phyloP scores from a whole-genome alignment of 257 asterid genomes.

The Rubia yunnanensis region DNA sequence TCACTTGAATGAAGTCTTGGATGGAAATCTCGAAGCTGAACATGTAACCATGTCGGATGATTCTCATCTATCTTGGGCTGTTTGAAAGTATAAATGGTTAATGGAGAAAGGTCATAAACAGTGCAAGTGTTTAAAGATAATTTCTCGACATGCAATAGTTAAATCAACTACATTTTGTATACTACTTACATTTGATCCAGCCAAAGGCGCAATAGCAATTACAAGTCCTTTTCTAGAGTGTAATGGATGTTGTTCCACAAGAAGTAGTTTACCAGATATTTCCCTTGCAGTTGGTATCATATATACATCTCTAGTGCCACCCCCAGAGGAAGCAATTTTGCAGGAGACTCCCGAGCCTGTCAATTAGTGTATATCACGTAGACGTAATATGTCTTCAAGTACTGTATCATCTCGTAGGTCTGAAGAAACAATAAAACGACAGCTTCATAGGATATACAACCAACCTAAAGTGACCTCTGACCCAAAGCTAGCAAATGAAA shows the following conservation, averaged over 20 bases:
- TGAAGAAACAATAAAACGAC: not conserved
- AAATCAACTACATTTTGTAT: not conserved
- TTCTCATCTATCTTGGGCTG: constrained; percentile 17
- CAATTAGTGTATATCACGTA: not conserved
- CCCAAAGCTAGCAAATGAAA: constrained; percentile 18
- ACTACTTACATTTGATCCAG: constrained; percentile 16
- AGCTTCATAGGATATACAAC: constrained; percentile 10
- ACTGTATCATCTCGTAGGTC: not conserved
- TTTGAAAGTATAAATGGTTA: not conserved
- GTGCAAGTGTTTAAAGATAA: not conserved
- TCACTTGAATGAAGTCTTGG: constrained; percentile 5
- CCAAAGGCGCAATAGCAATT: constrained; percentile 21
- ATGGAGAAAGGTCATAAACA: not conserved
- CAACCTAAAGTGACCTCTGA: constrained; percentile 18
- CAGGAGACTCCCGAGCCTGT: constrained; percentile 17
- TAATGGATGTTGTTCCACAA: constrained; percentile 16
- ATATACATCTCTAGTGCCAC: constrained; percentile 16
- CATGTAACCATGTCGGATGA: constrained; percentile 18
- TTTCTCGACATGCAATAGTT: not conserved
- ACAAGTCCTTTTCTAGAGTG: constrained; percentile 17
- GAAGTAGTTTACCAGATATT: constrained; percentile 15
- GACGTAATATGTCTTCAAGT: not conserved
- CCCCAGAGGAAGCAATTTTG: constrained; percentile 17
- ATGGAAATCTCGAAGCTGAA: constrained; percentile 15
- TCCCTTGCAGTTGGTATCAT: constrained; percentile 15